phyloP scores from a whole-genome alignment of 2,329 filamentous ascomycete species.

The Aspergillus sp. region DNA sequence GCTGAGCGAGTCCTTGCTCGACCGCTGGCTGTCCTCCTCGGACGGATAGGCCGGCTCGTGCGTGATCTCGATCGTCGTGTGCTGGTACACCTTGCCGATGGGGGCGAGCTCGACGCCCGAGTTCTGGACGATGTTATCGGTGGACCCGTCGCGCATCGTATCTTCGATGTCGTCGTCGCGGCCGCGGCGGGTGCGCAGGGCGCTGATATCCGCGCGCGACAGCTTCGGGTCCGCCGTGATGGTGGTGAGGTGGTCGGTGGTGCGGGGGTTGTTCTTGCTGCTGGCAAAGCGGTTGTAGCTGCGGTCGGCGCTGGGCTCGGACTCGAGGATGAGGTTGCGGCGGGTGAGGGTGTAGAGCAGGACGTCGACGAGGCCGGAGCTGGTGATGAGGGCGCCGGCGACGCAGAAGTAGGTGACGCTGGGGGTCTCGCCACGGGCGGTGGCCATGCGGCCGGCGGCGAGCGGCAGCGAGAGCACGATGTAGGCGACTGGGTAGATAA shows the following conservation, averaged over 20 bases:
- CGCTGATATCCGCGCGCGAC: conserved; percentile 18
- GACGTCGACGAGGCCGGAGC: conserved; percentile 59
- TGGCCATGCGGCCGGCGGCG: conserved; percentile 48
- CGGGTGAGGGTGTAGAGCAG: conserved; percentile 58
- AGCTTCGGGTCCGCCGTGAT: conserved; percentile 27
- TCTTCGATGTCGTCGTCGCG: conserved; percentile 17
- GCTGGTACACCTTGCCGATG: conserved; percentile 42
- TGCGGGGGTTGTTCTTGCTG: conserved; percentile 23
- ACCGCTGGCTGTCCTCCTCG: conserved; percentile 23
- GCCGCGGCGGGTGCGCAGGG: conserved; percentile 14
- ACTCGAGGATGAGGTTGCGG: conserved; percentile 53
- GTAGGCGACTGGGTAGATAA: conserved; percentile 52
- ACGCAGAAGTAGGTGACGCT: conserved; percentile 48
- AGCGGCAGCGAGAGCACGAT: conserved; percentile 63
- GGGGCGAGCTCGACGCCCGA: conserved; percentile 27
- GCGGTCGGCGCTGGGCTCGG: conserved; percentile 41
- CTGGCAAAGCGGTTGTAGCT: conserved; percentile 31
- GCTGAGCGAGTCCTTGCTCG: conserved; percentile 25
- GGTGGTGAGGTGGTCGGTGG: conserved; percentile 28
- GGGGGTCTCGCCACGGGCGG: conserved; percentile 31
- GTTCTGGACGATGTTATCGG: conserved; percentile 42
- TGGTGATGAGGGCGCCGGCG: conserved; percentile 56
- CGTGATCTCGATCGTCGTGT: conserved; percentile 45
- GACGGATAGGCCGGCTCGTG: conserved; percentile 32
- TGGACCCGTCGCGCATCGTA: conserved; percentile 42